Conservation (phyloP, 768 basidiomycete genomes). For the Coprinopsis sp. region DNA sequence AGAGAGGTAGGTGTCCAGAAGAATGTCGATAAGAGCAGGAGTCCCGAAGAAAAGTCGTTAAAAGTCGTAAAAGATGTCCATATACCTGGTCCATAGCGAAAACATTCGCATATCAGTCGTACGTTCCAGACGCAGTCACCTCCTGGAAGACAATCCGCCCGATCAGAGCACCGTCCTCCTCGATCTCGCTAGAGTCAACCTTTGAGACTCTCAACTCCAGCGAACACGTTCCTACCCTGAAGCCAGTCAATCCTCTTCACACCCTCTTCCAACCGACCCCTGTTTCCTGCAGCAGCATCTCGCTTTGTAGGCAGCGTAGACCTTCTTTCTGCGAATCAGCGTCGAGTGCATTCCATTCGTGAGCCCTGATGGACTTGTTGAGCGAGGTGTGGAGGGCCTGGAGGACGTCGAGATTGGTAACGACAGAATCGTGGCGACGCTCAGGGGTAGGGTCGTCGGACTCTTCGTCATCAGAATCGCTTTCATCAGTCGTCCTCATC, state of each 20-base stretch:
- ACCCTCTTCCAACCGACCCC: conserved; percentile 66
- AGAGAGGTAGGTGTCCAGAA: no score
- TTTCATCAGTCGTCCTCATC: not conserved
- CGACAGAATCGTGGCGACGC: not conserved
- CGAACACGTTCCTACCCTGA: conserved; percentile 51
- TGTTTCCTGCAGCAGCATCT: no score
- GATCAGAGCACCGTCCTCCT: no score
- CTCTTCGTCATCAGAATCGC: conserved; percentile 1
- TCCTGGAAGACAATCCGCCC: no score
- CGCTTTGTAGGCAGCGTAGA: no score
- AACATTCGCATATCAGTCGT: no score
- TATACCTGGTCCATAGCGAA: no score
- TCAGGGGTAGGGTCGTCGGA: conserved; percentile 3
- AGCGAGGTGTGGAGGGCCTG: conserved; percentile 56
- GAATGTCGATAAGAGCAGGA: no score
- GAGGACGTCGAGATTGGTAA: conserved; percentile 64
- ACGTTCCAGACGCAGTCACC: no score
- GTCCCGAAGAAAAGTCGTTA: no score
- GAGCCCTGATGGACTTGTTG: conserved; percentile 49
- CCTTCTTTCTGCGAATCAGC: conserved; percentile 52
- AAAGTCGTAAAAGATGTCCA: no score
- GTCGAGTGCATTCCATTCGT: conserved; percentile 56
- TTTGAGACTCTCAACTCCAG: conserved; percentile 46
- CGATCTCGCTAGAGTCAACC: not conserved
- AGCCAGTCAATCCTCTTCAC: conserved; percentile 66